Evolutionary conservation across 2,329 filamentous ascomycete species (phyloP).

Genomic region (Talaromyces sp.): DNA sequence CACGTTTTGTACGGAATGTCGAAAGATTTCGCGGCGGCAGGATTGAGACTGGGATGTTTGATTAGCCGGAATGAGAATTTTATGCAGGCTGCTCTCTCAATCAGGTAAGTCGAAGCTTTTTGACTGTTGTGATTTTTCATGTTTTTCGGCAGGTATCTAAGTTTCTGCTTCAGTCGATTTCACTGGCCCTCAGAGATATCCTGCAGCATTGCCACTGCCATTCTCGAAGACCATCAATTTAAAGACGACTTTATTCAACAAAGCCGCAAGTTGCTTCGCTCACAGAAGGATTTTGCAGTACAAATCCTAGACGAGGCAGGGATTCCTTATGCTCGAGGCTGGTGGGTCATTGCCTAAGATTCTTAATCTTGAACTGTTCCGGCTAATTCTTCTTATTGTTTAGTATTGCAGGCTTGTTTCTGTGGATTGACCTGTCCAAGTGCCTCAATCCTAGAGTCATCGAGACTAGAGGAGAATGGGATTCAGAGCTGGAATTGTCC

Average conservation of each 20-base stretch:
- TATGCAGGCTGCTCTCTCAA: conserved; percentile 26
- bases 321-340: conserved; percentile 37
- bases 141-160: neutral
- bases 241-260: conserved; percentile 34
- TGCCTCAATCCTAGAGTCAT: conserved; percentile 13
- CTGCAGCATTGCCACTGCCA: conserved; percentile 29
- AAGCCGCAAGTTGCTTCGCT: conserved; percentile 25
- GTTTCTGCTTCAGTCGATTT: conserved; percentile 23
- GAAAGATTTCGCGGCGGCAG: conserved; percentile 36
- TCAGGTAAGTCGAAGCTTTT: neutral
- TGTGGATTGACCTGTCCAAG: conserved; percentile 43
- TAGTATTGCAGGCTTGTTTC: conserved; percentile 48
- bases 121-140: neutral
- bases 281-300: conserved; percentile 30
- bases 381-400: neutral
- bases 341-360: conserved; percentile 21
- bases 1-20: conserved; percentile 49
- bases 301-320: conserved; percentile 34
- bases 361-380: neutral
- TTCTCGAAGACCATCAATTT: conserved; percentile 34
- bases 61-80: conserved; percentile 28
- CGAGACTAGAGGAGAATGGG: conserved; percentile 15
- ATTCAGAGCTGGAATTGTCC: conserved; percentile 46
- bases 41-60: conserved; percentile 30
- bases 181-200: conserved; percentile 28